Base-by-base conservation (phyloP, 495 filamentous ascomycete genomes). In the Niebla homalea region DNA sequence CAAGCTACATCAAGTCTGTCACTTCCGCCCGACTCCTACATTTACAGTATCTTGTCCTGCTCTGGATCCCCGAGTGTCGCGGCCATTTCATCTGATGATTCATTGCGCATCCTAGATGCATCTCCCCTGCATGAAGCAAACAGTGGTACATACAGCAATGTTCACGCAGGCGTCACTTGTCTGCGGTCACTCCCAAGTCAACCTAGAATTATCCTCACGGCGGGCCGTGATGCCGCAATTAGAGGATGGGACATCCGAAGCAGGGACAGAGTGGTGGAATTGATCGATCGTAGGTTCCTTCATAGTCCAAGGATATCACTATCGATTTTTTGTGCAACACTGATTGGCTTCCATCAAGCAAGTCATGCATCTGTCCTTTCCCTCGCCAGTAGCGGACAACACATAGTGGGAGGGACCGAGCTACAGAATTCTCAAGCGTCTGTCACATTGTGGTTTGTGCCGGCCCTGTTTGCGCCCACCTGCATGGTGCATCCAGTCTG, bases 331-430 rank as follows among this genome's bases (percentile, higher is more conserved):
- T 32, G 43, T 10, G 6, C 12, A 29, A 32, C n/a, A 18, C 32
- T 46, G 10, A 37, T 36, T 22, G 45, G 55, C 53, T 57, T 19
- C 18, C 15, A 12, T 37, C n/a, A 58, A 76, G 72, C 60, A 39
- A 72, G 56, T 43, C 54, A 66, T 39, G 61, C 69, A 1, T 72
- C 82, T 23, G 71, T 89, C 26, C 67, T 87, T n/a, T 85, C 87
- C 1, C 66, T 92, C 18, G 79, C 79, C 22, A 80, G 76, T 62
- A 75, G 73, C 23, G 67, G 67, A 44, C 64, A 67, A 37, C 74
- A 71, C 15, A 78, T 94, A 12, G 85, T 79, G 25, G 83, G 80
- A 22, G 90, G 90, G 8, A 88, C 84, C 7, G 89, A 95, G 62
- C 67, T 92, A 23, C 75, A 73, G 14, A 78, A 87, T 36, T 77